phyloP scores from a whole-genome alignment of 129 eudicot genomes.

The Apium graveolens region DNA sequence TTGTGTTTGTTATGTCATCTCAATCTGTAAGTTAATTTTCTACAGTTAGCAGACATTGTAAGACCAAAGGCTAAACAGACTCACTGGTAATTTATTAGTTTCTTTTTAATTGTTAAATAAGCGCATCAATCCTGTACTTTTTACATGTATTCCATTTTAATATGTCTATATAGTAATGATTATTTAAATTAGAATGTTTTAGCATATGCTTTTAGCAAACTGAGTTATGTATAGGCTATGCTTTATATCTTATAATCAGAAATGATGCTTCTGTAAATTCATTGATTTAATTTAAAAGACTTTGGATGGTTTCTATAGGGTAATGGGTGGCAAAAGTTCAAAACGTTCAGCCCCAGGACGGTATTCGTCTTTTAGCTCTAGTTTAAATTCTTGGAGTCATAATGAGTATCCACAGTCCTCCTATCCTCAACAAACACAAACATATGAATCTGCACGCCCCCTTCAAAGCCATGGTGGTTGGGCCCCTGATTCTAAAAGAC shows the following conservation, averaged over 20 bases:
- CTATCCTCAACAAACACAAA: conserved; percentile 44
- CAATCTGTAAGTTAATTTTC: neutral
- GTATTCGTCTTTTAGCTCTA: conserved; percentile 49
- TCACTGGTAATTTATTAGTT: neutral
- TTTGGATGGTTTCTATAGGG: neutral
- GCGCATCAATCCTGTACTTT: neutral
- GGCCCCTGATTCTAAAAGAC: conserved; percentile 37
- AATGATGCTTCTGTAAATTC: neutral
- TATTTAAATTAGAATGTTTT: neutral
- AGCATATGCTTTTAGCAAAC: neutral
- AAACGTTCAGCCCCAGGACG: conserved; percentile 48
- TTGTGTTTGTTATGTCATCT: neutral
- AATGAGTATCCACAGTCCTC: conserved; percentile 39
- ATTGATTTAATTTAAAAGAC: neutral
- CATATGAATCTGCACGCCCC: conserved; percentile 41
- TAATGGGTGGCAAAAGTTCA: conserved; percentile 72
- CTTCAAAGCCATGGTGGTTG: conserved; percentile 36
- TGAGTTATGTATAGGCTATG: neutral
- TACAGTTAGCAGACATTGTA: neutral
- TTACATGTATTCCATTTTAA: neutral
- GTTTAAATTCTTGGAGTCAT: conserved; percentile 35
- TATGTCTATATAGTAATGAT: neutral
- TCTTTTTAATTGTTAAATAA: neutral
- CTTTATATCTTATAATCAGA: neutral
- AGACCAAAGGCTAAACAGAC: neutral